phyloP scores from a whole-genome alignment of 2,329 filamentous ascomycete species.

The Chaetomiaceae sp. region DNA sequence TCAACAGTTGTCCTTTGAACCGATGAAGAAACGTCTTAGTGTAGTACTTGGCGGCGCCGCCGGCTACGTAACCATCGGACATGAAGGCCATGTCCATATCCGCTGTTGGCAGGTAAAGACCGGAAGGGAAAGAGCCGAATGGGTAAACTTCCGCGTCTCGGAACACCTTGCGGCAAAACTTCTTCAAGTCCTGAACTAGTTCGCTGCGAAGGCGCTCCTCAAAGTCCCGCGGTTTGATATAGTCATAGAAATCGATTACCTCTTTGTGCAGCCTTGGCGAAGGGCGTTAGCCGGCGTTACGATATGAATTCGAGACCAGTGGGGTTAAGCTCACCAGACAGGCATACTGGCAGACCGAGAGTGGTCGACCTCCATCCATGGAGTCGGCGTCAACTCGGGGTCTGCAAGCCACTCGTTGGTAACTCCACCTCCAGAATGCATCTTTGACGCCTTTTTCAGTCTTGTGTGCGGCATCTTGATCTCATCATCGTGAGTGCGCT shows the following conservation, averaged over 20 bases:
- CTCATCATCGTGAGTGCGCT: constrained; percentile 68
- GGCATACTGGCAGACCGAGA: constrained; percentile 49
- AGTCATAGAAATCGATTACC: constrained; percentile 82
- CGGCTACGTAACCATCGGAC: constrained; percentile 52
- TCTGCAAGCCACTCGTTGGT: constrained; percentile 49
- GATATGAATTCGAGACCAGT: neutral
- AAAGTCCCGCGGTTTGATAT: constrained; percentile 69
- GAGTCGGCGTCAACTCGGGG: constrained; percentile 43
- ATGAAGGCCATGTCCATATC: constrained; percentile 93
- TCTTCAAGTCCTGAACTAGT: constrained; percentile 65
- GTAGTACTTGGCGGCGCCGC: constrained; percentile 45
- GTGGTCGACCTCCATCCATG: constrained; percentile 61
- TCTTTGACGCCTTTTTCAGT: constrained; percentile 49
- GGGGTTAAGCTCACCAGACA: constrained; percentile 49
- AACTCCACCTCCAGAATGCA: constrained; percentile 47
- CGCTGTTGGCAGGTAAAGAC: constrained; percentile 64
- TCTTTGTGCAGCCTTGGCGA: constrained; percentile 74
- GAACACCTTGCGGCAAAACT: constrained; percentile 54
- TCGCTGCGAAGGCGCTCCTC: constrained; percentile 72
- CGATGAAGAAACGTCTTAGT: constrained; percentile 56
- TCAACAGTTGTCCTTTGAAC: constrained; percentile 58
- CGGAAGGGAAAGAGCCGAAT: constrained; percentile 94
- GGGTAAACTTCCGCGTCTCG: constrained; percentile 60
- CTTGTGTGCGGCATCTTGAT: constrained; percentile 56
- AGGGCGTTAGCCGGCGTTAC: constrained; percentile 11